phyloP scores from a whole-genome alignment of 768 basidiomycete species.

The Fomitopsis pulvina region DNA sequence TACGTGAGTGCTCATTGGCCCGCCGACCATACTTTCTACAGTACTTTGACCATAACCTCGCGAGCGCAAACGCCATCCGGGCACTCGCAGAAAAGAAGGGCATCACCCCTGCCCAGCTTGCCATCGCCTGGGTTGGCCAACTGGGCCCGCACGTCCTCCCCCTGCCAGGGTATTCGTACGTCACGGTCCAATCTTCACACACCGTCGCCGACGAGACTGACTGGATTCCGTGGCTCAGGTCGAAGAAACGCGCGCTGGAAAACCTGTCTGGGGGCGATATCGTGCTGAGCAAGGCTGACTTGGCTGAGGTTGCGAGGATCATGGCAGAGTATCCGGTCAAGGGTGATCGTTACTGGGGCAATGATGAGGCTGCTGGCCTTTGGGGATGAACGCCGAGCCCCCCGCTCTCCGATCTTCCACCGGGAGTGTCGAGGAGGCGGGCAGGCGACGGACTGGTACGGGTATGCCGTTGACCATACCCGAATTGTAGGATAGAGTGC shows the following conservation, averaged over 20 bases:
- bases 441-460: too few relatives aligned
- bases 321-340: conserved; percentile 29
- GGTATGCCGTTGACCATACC: too few relatives aligned
- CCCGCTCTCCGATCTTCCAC: too few relatives aligned
- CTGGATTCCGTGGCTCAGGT: too few relatives aligned
- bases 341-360: conserved; percentile 31
- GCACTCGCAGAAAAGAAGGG: conserved; percentile 33
- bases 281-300: conserved; percentile 24
- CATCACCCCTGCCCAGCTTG: conserved; percentile 31
- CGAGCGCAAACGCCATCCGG: conserved; percentile 32
- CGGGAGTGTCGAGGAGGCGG: too few relatives aligned
- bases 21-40: too few relatives aligned
- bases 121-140: conserved; percentile 31
- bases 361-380: conserved; percentile 17
- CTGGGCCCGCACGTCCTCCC: conserved; percentile 35
- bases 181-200: too few relatives aligned
- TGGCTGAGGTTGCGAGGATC: conserved; percentile 30
- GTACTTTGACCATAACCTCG: conserved; percentile 25
- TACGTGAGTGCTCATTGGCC: too few relatives aligned
- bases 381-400: too few relatives aligned
- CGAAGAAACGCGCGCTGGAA: conserved; percentile 33
- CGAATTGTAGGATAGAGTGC: too few relatives aligned
- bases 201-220: too few relatives aligned
- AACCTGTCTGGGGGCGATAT: conserved; percentile 34
- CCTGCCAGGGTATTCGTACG: conserved; percentile 38